Evolutionary conservation across 2,329 filamentous ascomycete genomes (phyloP).

Genomic region (Fusarium armeniacum): DNA sequence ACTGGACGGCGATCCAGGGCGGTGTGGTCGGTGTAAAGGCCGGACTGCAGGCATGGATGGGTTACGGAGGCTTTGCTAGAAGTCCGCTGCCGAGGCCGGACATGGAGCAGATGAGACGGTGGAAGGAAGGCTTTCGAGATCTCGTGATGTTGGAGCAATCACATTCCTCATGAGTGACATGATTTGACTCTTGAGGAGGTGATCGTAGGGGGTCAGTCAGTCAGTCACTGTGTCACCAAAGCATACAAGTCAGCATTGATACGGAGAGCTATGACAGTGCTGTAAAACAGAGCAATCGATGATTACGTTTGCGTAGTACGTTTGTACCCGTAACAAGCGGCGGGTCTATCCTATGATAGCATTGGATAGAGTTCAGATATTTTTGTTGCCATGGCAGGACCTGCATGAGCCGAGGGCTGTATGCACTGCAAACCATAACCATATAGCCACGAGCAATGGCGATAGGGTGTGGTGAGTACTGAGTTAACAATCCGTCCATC

Average conservation of each 20-base stretch:
- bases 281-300: background rate
- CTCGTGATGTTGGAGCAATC: conserved; percentile 66
- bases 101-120: conserved; percentile 62
- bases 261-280: conserved; percentile 17
- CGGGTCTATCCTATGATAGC: conserved; percentile 9
- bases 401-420: conserved; percentile 30
- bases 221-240: conserved; percentile 29
- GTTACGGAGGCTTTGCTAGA: conserved; percentile 71
- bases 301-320: background rate
- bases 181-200: conserved; percentile 49
- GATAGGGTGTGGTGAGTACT: conserved; percentile 15
- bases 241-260: conserved; percentile 10
- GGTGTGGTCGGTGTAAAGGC: conserved; percentile 81
- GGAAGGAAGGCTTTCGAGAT: conserved; percentile 70
- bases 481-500: background rate
- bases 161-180: conserved; percentile 56
- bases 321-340: conserved; percentile 8
- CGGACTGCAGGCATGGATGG: conserved; percentile 74
- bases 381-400: conserved; percentile 23
- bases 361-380: conserved; percentile 9
- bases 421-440: conserved; percentile 2
- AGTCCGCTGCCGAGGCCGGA: conserved; percentile 59
- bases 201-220: conserved; percentile 3
- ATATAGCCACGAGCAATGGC: conserved; percentile 3
- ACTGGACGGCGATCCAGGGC: conserved; percentile 80